Conservation (phyloP, 768 basidiomycete species). For the Psilocybe cubensis region DNA sequence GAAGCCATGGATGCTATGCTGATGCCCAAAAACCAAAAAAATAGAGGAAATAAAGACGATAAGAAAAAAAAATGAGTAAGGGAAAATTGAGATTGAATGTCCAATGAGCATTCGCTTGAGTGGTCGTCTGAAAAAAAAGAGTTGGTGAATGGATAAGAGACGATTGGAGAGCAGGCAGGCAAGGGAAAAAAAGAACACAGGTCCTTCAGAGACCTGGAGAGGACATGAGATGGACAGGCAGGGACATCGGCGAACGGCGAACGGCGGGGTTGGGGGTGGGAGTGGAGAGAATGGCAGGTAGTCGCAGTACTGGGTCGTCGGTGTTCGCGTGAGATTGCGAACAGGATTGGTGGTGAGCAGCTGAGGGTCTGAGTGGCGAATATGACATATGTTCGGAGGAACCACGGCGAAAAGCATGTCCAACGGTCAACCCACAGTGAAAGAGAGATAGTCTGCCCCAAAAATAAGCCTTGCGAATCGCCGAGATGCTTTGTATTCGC, state of each 20-base stretch:
- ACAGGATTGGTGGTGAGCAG: too few species aligned
- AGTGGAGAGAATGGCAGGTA: too few species aligned
- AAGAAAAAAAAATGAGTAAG: slow-evolving; percentile 3
- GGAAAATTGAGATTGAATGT: slow-evolving; percentile 8
- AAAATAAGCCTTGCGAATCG: background rate
- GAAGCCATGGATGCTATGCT: background rate
- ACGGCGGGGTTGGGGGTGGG: background rate
- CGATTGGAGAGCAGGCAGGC: too few species aligned
- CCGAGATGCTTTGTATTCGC: too few species aligned
- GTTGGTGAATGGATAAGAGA: background rate
- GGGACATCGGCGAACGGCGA: background rate
- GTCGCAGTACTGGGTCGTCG: too few species aligned
- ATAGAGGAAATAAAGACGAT: background rate
- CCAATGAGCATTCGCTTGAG: background rate
- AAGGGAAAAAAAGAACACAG: too few species aligned
- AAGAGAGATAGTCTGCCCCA: background rate
- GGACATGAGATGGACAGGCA: background rate
- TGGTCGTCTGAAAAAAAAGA: background rate
- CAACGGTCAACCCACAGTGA: background rate
- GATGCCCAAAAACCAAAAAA: background rate
- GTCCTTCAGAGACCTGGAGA: too few species aligned
- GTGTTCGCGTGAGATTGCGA: background rate
- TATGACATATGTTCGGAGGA: background rate
- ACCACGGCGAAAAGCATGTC: background rate
- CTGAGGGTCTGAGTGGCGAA: too few species aligned